Evolutionary conservation across 176 grass and related monocot species (phyloP).

Genomic region (Cenchrus purpureus): DNA sequence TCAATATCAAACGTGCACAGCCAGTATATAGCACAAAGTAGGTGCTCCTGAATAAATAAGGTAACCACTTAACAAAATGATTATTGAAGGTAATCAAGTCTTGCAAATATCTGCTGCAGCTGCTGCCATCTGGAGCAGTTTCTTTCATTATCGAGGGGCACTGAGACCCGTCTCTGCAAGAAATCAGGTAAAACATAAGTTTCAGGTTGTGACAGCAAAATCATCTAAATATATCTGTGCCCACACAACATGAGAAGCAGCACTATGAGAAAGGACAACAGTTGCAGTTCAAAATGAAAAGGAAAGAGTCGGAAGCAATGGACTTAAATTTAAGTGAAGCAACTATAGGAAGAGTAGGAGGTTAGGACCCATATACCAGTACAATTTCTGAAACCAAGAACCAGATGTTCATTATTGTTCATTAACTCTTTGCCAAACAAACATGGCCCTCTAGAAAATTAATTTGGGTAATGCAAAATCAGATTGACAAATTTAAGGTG

Average conservation of each 20-base stretch:
- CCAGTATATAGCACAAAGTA: slow-evolving; percentile 30
- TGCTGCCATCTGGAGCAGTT: neutral
- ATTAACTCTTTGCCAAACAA: neutral
- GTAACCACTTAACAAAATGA: slow-evolving; percentile 15
- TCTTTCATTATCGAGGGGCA: slow-evolving; percentile 77
- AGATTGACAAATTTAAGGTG: neutral
- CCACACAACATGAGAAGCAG: neutral
- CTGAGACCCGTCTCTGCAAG: slow-evolving; percentile 78
- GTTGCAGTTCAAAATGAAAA: neutral
- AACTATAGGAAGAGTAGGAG: neutral
- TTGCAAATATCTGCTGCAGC: slow-evolving; percentile 9
- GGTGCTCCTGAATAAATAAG: slow-evolving; percentile 34
- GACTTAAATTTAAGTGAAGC: neutral
- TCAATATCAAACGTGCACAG: slow-evolving; percentile 1
- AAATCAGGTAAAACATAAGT: slow-evolving; percentile 40
- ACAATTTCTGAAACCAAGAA: neutral
- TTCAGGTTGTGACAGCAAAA: slow-evolving; percentile 19
- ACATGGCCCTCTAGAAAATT: neutral
- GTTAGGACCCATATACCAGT: neutral
- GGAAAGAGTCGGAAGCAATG: neutral
- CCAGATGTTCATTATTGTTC: neutral
- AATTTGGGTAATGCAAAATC: neutral
- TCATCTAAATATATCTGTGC: slow-evolving; percentile 16
- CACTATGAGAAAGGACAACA: neutral
- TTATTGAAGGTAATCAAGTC: slow-evolving; percentile 38